Percentiles rank a stretch among this genome's conserved stretches.
These are phyloP conservation scores for Yamadazyma sp. DNA, from an alignment of 1,139 yeast genomes.

Conservation along the genomic window DNA sequence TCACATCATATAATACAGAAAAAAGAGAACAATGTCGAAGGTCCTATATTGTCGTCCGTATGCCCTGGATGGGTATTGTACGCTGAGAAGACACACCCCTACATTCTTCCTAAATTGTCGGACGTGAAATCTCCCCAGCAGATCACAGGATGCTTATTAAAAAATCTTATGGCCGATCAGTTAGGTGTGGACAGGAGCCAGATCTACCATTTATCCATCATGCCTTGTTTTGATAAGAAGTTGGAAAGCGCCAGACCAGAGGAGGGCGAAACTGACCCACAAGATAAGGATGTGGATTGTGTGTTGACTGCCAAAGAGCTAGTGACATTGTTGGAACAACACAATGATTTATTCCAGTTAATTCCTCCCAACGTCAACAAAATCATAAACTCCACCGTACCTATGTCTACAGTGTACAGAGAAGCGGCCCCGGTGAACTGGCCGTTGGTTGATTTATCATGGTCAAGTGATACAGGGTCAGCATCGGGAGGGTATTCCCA, in stretches of 20 bases:
- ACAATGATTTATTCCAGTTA: conserved; percentile 24
- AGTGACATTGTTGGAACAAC: conserved; percentile 61
- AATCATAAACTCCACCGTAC: conserved; percentile 13
- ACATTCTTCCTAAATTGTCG: conserved; percentile 61
- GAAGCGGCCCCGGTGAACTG: conserved; percentile 52
- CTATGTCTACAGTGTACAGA: conserved; percentile 27
- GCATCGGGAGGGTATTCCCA: conserved; percentile 87
- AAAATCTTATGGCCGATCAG: conserved; percentile 51
- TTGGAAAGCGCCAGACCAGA: conserved; percentile 91
- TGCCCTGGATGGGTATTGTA: conserved; percentile 98
- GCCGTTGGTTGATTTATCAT: conserved; percentile 57
- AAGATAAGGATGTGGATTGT: conserved; percentile 73
- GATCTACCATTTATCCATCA: conserved; percentile 77
- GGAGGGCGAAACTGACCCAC: conserved; percentile 17
- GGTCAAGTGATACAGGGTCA: conserved; percentile 79
- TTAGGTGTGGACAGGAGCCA: conserved; percentile 31
- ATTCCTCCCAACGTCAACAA: conserved; percentile 17
- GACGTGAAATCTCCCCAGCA: conserved; percentile 89
- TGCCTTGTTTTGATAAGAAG: conserved; percentile 98
- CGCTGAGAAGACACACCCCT: conserved; percentile 94
- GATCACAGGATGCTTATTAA: conserved; percentile 78
- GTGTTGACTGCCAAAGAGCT: conserved; percentile 91
- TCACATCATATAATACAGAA: conserved; percentile 45
- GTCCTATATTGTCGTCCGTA: conserved; percentile 60
- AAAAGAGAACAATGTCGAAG: conserved; percentile 21